Evolutionary conservation across 257 asterid genomes (phyloP).

Genomic region (Solanum clarkiae): DNA sequence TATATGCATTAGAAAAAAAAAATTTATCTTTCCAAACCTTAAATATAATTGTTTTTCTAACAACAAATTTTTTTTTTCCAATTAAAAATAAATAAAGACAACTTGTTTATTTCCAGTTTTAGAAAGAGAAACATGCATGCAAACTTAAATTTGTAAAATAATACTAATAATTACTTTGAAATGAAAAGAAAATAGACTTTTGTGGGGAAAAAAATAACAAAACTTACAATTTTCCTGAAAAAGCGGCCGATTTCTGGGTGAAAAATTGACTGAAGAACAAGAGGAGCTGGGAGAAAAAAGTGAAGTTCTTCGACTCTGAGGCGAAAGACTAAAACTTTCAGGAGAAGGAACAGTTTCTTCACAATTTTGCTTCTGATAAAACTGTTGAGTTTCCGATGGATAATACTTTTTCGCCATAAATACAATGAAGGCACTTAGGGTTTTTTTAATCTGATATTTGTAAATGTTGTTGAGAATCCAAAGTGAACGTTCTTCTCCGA

Average conservation of each 20-base stretch:
- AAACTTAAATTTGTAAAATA: background rate
- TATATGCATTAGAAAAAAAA: background rate
- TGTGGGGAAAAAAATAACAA: background rate
- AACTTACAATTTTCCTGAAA: background rate
- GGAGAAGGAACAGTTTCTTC: background rate
- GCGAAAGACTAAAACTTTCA: background rate
- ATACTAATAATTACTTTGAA: no score
- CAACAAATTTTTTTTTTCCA: background rate
- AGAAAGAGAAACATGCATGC: background rate
- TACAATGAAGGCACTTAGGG: conserved; percentile 9
- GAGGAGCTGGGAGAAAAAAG: background rate
- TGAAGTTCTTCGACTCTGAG: background rate
- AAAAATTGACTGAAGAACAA: background rate
- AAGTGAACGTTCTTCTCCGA: conserved; percentile 23
- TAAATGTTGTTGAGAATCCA: conserved; percentile 4
- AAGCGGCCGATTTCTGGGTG: background rate
- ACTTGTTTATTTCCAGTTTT: no score
- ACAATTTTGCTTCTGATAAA: background rate
- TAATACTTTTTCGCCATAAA: conserved; percentile 1
- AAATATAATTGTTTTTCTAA: background rate
- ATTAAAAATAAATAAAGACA: background rate
- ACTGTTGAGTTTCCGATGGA: background rate
- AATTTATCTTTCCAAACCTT: background rate
- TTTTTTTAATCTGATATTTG: background rate
- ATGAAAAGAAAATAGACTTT: no score